Evolutionary conservation across 495 filamentous ascomycete genomes (phyloP), one percentile per base, ranked within the genome.

Genomic region (Neurospora sp.): DNA sequence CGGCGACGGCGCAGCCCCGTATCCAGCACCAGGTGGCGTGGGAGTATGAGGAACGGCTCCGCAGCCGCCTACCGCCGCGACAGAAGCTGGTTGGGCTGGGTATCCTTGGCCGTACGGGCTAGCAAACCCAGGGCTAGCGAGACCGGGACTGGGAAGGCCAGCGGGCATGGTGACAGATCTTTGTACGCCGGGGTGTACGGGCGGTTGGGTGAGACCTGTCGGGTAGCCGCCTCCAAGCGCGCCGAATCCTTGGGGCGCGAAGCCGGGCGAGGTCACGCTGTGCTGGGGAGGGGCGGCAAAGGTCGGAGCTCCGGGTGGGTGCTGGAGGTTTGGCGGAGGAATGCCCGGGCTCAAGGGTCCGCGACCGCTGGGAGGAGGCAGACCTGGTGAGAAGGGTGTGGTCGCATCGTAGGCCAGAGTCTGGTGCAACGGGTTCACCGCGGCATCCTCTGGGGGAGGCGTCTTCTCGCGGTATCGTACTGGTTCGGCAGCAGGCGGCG

Each of bases 401-500:
- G 75, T 76, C 23, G 91, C 85, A 75, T 96, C 93, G 69, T 89
- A 85, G 72, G 87, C 88, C 0, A 90, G 85, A 4, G 92, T 92
- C 27, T 89, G 89, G 69, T 87, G 86, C 11, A 97, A 84, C 4
- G 92, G 93, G 42, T 93, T 94, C 12, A 91, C 89, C 39, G 83
- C 83, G 54, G 84, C 89, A 39, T 90, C 92, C 77, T 95, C 92
- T 16, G 88, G 86, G 8, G 94, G 94, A 10, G 93, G 94, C 0
- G 94, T 97, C 85, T 97, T 96, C 83, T 97, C 94, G 69, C 94
- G 89, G 76, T 94, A 89, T 71, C 89, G 86, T 76, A 96, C 91
- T 16, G 89, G 89, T 78, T 97, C 94, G 4, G 94, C 92, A 2
- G 93, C 93, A 3, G 94, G 85, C 12, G 94, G 94, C 1, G 94